A percentile compares a stretch with the other conserved stretches of the same genome.
Evolutionary conservation across 192 early-diverging fungal genomes (phyloP).

Genomic region (Dispira simplex): DNA sequence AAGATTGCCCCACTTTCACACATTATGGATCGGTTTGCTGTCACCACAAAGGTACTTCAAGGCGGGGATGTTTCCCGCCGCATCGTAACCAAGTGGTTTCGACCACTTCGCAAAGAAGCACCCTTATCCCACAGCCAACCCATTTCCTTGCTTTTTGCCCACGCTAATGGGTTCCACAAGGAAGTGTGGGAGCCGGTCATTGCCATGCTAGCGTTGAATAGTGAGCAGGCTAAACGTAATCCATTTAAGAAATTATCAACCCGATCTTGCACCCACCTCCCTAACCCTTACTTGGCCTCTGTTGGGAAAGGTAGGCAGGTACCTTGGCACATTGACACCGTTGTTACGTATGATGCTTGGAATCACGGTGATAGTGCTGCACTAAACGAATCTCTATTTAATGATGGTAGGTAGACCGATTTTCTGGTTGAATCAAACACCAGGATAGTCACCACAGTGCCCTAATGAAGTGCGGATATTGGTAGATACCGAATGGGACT

Average conservation of each 20-base stretch:
- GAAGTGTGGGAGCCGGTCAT: constrained; percentile 1
- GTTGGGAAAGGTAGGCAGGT: neutral
- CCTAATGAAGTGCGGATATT: neutral
- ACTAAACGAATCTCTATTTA: constrained; percentile 11
- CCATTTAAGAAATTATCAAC: neutral
- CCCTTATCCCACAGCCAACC: too few species aligned
- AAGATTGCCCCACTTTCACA: too few species aligned
- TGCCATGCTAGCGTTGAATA: neutral
- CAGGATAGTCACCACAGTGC: neutral
- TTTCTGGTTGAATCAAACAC: neutral
- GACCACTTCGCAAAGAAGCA: too few species aligned
- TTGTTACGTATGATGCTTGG: constrained; percentile 22
- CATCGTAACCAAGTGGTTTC: too few species aligned
- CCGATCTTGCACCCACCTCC: neutral
- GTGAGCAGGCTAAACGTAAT: neutral
- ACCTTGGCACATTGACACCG: constrained; percentile 17
- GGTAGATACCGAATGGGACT: neutral
- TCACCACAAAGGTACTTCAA: too few species aligned
- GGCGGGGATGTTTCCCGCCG: too few species aligned
- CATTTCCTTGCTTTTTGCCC: constrained; percentile 15
- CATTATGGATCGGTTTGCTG: too few species aligned
- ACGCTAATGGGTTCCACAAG: constrained; percentile 16
- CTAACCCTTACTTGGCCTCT: neutral
- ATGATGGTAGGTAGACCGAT: neutral
- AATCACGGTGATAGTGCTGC: constrained; percentile 32